Percentiles rank a stretch among this genome's conserved stretches.
Evolutionary conservation across 768 basidiomycete genomes (phyloP).

Genomic region (Mycena alexandri): DNA sequence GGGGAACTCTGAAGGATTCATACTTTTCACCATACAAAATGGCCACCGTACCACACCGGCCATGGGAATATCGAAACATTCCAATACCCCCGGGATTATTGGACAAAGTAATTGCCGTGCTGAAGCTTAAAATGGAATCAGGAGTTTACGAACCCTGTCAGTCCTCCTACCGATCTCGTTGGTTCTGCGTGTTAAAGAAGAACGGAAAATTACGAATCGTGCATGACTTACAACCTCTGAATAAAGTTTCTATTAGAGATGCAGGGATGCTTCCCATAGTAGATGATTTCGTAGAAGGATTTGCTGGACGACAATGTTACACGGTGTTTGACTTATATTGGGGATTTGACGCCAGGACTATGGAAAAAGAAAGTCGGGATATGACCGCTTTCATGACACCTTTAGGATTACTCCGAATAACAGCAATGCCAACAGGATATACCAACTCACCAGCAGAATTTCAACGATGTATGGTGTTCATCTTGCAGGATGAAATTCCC

Average conservation of each 20-base stretch:
- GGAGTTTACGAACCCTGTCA: slow-evolving; percentile 6
- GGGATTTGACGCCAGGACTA: slow-evolving; percentile 35
- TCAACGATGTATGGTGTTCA: slow-evolving; percentile 41
- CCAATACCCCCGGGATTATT: neutral
- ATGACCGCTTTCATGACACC: slow-evolving; percentile 35
- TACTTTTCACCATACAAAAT: slow-evolving; percentile 13
- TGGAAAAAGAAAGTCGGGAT: slow-evolving; percentile 30
- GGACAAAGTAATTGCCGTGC: slow-evolving; percentile 33
- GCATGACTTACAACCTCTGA: slow-evolving; percentile 9
- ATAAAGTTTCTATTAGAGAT: slow-evolving; percentile 5
- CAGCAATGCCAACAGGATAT: slow-evolving; percentile 38
- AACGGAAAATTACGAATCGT: slow-evolving; percentile 12
- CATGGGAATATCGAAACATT: slow-evolving; percentile 19
- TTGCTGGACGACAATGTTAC: slow-evolving; percentile 33
- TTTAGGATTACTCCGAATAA: slow-evolving; percentile 26
- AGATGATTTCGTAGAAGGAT: slow-evolving; percentile 39
- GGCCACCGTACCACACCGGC: slow-evolving; percentile 2
- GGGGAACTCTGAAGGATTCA: slow-evolving; percentile 12
- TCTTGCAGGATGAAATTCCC: slow-evolving; percentile 49
- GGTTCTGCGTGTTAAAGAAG: slow-evolving; percentile 13
- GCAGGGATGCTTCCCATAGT: slow-evolving; percentile 22
- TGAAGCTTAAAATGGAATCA: slow-evolving; percentile 4
- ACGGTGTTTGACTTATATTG: slow-evolving; percentile 34
- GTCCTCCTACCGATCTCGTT: slow-evolving; percentile 2
- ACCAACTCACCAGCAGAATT: slow-evolving; percentile 41